Evolutionary conservation across 2,329 filamentous ascomycete species (phyloP).

Genomic region (Colletotrichum acutatum): DNA sequence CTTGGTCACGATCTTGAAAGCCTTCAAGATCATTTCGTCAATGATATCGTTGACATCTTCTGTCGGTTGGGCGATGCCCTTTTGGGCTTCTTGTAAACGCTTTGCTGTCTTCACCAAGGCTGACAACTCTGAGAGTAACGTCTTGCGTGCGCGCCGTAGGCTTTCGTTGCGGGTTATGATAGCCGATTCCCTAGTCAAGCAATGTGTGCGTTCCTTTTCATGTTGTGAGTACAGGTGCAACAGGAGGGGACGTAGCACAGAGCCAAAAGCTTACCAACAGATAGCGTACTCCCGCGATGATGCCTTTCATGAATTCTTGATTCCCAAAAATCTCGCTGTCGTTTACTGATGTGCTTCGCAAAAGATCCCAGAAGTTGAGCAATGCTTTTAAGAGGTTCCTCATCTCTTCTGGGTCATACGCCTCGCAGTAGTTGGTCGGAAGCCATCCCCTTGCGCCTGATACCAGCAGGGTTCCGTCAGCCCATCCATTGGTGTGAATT

Average conservation of each 20-base stretch:
- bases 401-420: slow-evolving; percentile 91
- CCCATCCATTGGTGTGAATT: slow-evolving; percentile 98
- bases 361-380: slow-evolving; percentile 91
- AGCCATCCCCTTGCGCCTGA: slow-evolving; percentile 93
- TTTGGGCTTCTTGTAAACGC: slow-evolving; percentile 80
- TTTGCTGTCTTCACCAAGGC: slow-evolving; percentile 91
- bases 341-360: slow-evolving; percentile 80
- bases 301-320: slow-evolving; percentile 92
- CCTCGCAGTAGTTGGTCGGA: slow-evolving; percentile 97
- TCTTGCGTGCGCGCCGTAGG: slow-evolving; percentile 85
- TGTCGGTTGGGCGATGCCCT: slow-evolving; percentile 54
- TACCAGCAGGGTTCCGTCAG: slow-evolving; percentile 89
- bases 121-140: slow-evolving; percentile 88
- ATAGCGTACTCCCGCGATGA: slow-evolving; percentile 92
- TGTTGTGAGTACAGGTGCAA: slow-evolving; percentile 1
- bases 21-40: slow-evolving; percentile 93
- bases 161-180: slow-evolving; percentile 80
- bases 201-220: slow-evolving; percentile 83
- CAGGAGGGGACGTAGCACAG: no score
- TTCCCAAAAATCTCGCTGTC: slow-evolving; percentile 85
- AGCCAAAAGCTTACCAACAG: slow-evolving; percentile 74
- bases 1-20: slow-evolving; percentile 93
- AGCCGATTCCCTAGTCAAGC: slow-evolving; percentile 82
- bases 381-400: slow-evolving; percentile 85
- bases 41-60: slow-evolving; percentile 79